Evolutionary conservation across 306 rosid species (phyloP).

Genomic region (Pueraria montana): DNA sequence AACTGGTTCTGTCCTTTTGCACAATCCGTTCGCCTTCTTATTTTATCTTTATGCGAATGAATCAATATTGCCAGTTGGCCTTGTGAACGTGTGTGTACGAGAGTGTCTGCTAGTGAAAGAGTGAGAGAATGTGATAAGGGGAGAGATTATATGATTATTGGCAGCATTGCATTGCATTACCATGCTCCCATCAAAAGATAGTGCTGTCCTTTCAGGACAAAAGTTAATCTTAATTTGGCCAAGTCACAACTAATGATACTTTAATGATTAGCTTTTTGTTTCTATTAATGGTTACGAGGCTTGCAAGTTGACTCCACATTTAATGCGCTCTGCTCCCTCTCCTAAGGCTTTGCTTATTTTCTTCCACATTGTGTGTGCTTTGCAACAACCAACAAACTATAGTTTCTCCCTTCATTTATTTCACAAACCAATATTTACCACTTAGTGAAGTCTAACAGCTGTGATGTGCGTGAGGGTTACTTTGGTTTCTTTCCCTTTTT

Average conservation of each 20-base stretch:
- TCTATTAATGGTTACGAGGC: conserved; percentile 39
- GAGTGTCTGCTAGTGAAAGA: conserved; percentile 41
- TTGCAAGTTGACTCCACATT: conserved; percentile 47
- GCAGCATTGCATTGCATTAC: conserved; percentile 43
- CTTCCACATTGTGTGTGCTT: conserved; percentile 25
- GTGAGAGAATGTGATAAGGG: conserved; percentile 49
- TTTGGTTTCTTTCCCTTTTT: neutral
- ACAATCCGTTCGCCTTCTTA: conserved; percentile 61
- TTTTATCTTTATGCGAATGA: conserved; percentile 67
- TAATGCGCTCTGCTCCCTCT: conserved; percentile 47
- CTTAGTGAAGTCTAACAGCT: conserved; percentile 5
- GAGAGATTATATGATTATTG: conserved; percentile 26
- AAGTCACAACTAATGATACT: conserved; percentile 48
- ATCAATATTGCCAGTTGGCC: conserved; percentile 86
- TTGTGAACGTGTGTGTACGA: conserved; percentile 55
- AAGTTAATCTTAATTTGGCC: conserved; percentile 47
- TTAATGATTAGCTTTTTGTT: conserved; percentile 50
- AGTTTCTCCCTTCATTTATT: neutral
- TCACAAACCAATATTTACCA: conserved; percentile 10
- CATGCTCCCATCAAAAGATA: conserved; percentile 48
- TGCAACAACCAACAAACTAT: conserved; percentile 46
- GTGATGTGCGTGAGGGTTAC: neutral
- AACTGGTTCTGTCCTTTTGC: conserved; percentile 67
- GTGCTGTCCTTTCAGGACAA: conserved; percentile 56
- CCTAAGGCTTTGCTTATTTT: conserved; percentile 34